phyloP scores from a whole-genome alignment of 192 early-diverging fungal genomes.

The Umbelopsis vinacea region DNA sequence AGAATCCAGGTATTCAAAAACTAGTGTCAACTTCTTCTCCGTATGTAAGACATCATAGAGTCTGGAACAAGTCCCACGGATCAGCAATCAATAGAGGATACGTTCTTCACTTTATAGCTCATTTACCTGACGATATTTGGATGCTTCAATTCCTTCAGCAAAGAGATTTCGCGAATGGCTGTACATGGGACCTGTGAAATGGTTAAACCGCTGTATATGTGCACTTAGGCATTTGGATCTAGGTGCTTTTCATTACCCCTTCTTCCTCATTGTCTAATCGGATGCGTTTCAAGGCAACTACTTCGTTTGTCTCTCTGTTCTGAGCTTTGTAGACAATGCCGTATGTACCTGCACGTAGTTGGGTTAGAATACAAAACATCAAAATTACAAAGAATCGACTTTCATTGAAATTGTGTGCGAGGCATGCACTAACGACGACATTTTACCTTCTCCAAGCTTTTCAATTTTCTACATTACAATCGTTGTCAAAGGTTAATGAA shows the following conservation, averaged over 20 bases:
- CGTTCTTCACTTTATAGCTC: not conserved
- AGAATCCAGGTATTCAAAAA: slow-evolving; percentile 98
- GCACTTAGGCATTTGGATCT: not conserved
- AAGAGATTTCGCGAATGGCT: slow-evolving; percentile 84
- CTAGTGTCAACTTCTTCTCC: slow-evolving; percentile 96
- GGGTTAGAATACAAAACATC: not conserved
- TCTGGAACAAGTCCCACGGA: slow-evolving; percentile 48
- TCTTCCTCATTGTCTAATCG: slow-evolving; percentile 90
- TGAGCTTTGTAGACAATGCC: slow-evolving; percentile 99
- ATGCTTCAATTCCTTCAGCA: slow-evolving; percentile 86
- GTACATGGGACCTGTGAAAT: slow-evolving; percentile 74
- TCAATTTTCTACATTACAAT: slow-evolving; percentile 84
- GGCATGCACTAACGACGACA: not conserved
- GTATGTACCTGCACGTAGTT: slow-evolving; percentile 74
- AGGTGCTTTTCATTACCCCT: slow-evolving; percentile 56
- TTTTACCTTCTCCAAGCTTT: slow-evolving; percentile 91
- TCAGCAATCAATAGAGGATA: slow-evolving; percentile 56
- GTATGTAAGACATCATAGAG: slow-evolving; percentile 97
- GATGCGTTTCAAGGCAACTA: slow-evolving; percentile 97
- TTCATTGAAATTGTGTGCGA: no score
- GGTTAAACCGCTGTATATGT: not conserved
- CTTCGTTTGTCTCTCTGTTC: slow-evolving; percentile 90
- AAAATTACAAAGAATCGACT: no score
- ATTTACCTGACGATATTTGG: slow-evolving; percentile 82
- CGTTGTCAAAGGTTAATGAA: not conserved